Percentiles rank a stretch among this genome's conserved stretches.
phyloP scores from a whole-genome alignment of 208 protist genomes.

The Trypanosoma rangeli region DNA sequence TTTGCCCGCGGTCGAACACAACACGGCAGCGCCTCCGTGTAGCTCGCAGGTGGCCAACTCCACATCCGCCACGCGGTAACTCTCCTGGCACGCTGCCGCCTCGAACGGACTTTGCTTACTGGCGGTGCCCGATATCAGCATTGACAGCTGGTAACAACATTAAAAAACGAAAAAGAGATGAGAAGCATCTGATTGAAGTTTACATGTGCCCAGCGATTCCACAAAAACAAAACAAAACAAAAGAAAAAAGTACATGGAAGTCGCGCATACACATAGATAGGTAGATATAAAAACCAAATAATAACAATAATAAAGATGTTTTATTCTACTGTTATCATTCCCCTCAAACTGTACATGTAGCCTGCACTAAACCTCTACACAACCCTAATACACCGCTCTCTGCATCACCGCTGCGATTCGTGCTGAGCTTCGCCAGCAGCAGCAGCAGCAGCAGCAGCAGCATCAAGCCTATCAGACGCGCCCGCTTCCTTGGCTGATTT shows the following conservation, averaged over 20 bases:
- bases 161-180: not conserved
- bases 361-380: not conserved
- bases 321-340: not conserved
- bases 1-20: constrained; percentile 82
- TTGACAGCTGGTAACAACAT: not conserved
- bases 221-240: not conserved
- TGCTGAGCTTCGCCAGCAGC: not conserved
- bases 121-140: not conserved
- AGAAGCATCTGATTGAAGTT: not conserved
- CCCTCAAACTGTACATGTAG: not conserved
- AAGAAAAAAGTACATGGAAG: too few relatives aligned
- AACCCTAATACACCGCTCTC: not conserved
- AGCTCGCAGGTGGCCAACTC: constrained; percentile 54
- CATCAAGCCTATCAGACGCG: not conserved
- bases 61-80: constrained; percentile 64
- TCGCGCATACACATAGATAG: too few relatives aligned
- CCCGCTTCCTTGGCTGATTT: not conserved
- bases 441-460: not conserved
- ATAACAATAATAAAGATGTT: too few relatives aligned
- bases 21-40: constrained; percentile 54
- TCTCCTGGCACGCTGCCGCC: constrained; percentile 52
- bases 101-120: constrained; percentile 38
- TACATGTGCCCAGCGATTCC: not conserved
- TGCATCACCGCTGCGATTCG: not conserved
- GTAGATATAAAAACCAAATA: too few relatives aligned